These are phyloP conservation scores for Sclerotinia trifoliorum DNA, from an alignment of 2,329 filamentous ascomycete genomes.

Conservation along the genomic window DNA sequence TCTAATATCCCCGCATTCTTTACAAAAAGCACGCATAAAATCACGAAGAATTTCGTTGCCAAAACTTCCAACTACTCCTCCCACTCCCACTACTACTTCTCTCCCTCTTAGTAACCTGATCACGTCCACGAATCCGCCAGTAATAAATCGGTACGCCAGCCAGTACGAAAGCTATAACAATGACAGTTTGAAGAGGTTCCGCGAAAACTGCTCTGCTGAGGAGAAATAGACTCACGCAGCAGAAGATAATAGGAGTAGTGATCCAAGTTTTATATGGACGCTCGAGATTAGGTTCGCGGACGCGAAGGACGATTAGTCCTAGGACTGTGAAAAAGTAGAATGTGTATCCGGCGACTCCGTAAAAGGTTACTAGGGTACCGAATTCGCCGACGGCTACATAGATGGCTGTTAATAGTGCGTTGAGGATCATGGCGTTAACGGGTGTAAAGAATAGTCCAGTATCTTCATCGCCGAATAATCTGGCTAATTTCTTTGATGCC, in stretches of 20 bases:
- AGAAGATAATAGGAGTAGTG: conserved; percentile 94
- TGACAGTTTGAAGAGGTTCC: conserved; percentile 83
- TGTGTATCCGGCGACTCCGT: conserved; percentile 93
- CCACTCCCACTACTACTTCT: conserved; percentile 42
- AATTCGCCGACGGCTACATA: conserved; percentile 92
- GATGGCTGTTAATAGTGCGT: conserved; percentile 66
- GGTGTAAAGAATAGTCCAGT: conserved; percentile 87
- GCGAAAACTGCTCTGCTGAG: conserved; percentile 86
- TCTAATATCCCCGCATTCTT: too few species aligned
- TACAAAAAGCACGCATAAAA: neutral
- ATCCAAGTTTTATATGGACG: conserved; percentile 96
- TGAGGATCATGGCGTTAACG: conserved; percentile 86
- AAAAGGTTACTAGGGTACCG: conserved; percentile 88
- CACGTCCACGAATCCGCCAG: conserved; percentile 72
- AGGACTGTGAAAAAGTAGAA: conserved; percentile 97
- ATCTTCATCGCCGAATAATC: conserved; percentile 71
- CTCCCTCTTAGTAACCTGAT: conserved; percentile 50
- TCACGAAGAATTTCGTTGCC: conserved; percentile 42
- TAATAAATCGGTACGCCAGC: conserved; percentile 86
- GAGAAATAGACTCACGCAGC: conserved; percentile 92
- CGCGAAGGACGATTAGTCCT: conserved; percentile 84
- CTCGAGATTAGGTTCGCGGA: conserved; percentile 83
- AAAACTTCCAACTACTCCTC: conserved; percentile 59
- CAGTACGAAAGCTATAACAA: conserved; percentile 81
- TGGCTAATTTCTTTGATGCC: conserved; percentile 57